phyloP scores from a whole-genome alignment of 129 eudicot genomes.

The Tagetes erecta region DNA sequence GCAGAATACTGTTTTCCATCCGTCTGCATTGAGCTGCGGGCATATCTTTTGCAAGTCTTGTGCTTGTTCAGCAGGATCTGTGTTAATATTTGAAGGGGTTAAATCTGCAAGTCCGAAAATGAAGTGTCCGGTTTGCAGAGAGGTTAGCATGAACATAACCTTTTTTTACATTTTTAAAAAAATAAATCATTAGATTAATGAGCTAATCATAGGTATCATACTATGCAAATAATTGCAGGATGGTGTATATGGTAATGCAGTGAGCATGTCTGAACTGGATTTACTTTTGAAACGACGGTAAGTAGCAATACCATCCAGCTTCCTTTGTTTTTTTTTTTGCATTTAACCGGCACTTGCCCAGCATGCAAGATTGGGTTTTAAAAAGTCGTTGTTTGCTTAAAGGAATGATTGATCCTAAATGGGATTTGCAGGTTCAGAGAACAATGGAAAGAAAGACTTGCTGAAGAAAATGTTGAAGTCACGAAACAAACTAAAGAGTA shows the following conservation, averaged over 20 bases:
- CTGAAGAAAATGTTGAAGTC: slow-evolving; percentile 44
- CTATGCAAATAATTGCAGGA: slow-evolving; percentile 34
- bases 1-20: slow-evolving; percentile 55
- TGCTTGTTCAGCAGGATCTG: slow-evolving; percentile 64
- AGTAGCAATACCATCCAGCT: neutral
- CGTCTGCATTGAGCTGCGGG: slow-evolving; percentile 61
- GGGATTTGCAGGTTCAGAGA: slow-evolving; percentile 45
- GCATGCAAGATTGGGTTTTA: too few species aligned
- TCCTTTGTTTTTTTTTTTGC: neutral
- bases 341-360: too few species aligned
- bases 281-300: slow-evolving; percentile 53
- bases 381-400: neutral
- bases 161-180: neutral
- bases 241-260: slow-evolving; percentile 54
- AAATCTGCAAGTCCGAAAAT: slow-evolving; percentile 48
- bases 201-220: neutral
- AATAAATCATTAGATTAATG: neutral
- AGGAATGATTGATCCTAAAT: neutral
- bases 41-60: slow-evolving; percentile 65
- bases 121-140: slow-evolving; percentile 69
- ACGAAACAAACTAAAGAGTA: slow-evolving; percentile 49
- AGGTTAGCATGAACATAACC: slow-evolving; percentile 34
- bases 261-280: slow-evolving; percentile 52
- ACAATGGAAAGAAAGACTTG: slow-evolving; percentile 55
- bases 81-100: slow-evolving; percentile 50